Percentiles rank a stretch among this genome's conserved stretches.
Conservation (phyloP, 2,329 filamentous ascomycete species). For the Seiridium unicorne region DNA sequence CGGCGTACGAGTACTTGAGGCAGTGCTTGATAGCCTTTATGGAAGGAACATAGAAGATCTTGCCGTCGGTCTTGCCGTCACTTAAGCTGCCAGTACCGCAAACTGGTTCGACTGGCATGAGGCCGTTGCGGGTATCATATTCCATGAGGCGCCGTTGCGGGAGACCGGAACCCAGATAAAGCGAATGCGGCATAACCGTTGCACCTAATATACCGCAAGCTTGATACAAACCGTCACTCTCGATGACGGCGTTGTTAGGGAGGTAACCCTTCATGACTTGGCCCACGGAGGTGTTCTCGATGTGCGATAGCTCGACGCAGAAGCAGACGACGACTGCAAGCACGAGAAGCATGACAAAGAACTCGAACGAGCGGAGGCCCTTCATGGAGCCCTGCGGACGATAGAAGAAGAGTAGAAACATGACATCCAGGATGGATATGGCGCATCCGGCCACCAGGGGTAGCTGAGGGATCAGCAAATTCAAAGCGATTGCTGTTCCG, state of each 20-base stretch:
- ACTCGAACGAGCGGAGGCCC: constrained; percentile 61
- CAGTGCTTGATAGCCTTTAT: constrained; percentile 71
- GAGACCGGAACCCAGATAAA: constrained; percentile 69
- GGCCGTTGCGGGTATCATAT: constrained; percentile 58
- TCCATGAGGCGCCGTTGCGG: constrained; percentile 65
- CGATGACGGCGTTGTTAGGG: constrained; percentile 56
- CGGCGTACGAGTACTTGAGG: constrained; percentile 70
- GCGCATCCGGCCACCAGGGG: constrained; percentile 68
- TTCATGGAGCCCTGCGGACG: constrained; percentile 57
- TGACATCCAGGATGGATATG: constrained; percentile 66
- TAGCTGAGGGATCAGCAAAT: constrained; percentile 61
- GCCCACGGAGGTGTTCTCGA: constrained; percentile 51
- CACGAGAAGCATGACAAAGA: constrained; percentile 62
- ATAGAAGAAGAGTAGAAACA: constrained; percentile 68
- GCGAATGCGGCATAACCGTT: constrained; percentile 67
- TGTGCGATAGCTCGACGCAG: constrained; percentile 65
- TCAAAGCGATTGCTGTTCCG: constrained; percentile 68
- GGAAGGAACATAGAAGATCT: constrained; percentile 67
- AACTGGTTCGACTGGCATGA: constrained; percentile 37
- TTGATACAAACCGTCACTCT: constrained; percentile 62
- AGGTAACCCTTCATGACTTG: constrained; percentile 66
- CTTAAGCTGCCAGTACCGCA: constrained; percentile 20
- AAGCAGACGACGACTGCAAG: constrained; percentile 70
- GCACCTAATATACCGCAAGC: constrained; percentile 76
- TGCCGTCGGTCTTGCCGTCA: constrained; percentile 30